Evolutionary conservation across 148 eudicot genomes (phyloP), one percentile per base, ranked within the genome.

Genomic region (Beta vulgaris): DNA sequence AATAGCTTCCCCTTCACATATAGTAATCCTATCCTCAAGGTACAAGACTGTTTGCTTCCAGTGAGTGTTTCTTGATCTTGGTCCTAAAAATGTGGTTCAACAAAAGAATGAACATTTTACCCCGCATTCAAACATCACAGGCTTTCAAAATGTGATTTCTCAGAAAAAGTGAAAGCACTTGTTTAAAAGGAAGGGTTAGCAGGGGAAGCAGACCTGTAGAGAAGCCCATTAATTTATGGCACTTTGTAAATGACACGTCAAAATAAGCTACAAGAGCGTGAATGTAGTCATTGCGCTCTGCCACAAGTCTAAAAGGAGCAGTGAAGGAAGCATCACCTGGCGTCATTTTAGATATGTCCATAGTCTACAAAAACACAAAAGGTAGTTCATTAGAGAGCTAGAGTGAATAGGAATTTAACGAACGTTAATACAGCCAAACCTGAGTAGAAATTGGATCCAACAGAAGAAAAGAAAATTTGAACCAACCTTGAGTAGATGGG

Each of bases 241-340:
- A 94, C 80, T 80, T 79, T 2, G 97, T 92, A 68, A 96, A 96
- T 34, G 98, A 76, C 18, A 96, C 99, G 69, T 96, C 99, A 83
- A 92, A 96, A 79, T 96, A 91, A 62, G 99, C 99, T 21, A 96
- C 99, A 61, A 96, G 88, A 72, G 99, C 99, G 78, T 96, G 99
- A 46, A 96, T 87, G 75, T 91, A 96, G 78, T 96, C 98, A 62
- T 91, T 92, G 39, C 98, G 91, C 81, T 89, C 94, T 23, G 98
- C 99, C 32, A 92, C 87, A 54, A 95, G 92, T 86, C 86, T 95
- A 72, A 95, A 95, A 40, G 98, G 97, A 59, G 91, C 99, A 21
- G 87, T 86, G 84, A 93, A 93, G 57, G 98, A 91, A 78, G 95
- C 96, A 82, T 96, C 99, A 32, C 90, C 99, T 3, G 96, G 61